Conservation (phyloP, 495 filamentous ascomycete genomes). For the Xylaria scruposa region DNA sequence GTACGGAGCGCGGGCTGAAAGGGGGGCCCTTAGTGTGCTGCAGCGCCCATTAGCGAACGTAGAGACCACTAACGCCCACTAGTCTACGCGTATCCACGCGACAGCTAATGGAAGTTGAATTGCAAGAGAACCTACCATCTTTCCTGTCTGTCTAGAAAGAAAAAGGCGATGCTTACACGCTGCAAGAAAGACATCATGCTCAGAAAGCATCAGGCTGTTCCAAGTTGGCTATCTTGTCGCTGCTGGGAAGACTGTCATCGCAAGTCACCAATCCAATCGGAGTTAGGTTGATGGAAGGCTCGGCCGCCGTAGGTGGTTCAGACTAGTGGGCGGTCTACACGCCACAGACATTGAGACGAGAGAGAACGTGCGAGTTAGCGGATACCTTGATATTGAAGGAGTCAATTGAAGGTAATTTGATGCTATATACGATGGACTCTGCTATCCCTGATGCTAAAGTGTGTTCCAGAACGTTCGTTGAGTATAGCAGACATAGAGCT, state of each 20-base stretch:
- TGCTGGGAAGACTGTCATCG: too few species aligned
- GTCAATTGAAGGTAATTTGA: background rate
- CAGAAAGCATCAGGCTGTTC: too few species aligned
- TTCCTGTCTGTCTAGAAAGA: too few species aligned
- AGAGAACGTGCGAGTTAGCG: background rate
- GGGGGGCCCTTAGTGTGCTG: too few species aligned
- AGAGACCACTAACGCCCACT: background rate
- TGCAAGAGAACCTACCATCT: too few species aligned
- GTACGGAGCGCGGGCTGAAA: too few species aligned
- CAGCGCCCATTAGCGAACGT: background rate
- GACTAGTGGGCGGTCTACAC: background rate
- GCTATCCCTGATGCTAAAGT: background rate
- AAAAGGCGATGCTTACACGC: too few species aligned
- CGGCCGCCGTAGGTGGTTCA: conserved; percentile 1
- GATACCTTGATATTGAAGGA: background rate
- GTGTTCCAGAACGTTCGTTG: background rate
- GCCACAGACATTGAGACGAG: background rate
- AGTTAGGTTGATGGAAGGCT: conserved; percentile 17
- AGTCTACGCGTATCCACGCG: too few species aligned
- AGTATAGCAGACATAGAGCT: background rate
- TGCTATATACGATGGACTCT: background rate
- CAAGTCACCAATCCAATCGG: too few species aligned
- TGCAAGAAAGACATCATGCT: too few species aligned
- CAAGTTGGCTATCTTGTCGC: background rate
- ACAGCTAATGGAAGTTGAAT: too few species aligned